Evolutionary conservation across 2,329 filamentous ascomycete genomes (phyloP).

Genomic region (Epicoccum nigrum): DNA sequence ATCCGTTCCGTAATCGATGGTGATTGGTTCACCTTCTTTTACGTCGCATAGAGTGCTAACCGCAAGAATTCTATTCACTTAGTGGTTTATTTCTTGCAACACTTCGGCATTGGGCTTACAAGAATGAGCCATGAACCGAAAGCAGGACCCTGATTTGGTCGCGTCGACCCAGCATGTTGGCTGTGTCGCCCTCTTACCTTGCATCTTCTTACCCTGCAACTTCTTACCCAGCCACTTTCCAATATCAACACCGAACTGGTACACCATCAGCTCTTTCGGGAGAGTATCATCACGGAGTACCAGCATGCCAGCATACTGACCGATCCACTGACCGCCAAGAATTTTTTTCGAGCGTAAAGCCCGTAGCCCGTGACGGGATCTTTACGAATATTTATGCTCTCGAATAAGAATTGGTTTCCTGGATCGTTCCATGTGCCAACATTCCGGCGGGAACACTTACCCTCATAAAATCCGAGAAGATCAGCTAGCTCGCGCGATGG

Average conservation of each 20-base stretch:
- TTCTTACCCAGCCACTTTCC: background rate
- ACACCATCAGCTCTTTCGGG: background rate
- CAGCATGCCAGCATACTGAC: background rate
- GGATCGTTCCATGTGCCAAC: background rate
- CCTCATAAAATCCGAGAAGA: background rate
- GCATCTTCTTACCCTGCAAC: too few relatives aligned
- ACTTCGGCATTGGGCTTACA: conserved; percentile 1
- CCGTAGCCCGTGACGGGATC: background rate
- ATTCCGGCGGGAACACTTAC: too few relatives aligned
- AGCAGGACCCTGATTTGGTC: background rate
- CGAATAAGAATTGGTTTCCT: background rate
- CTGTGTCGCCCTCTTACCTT: too few relatives aligned
- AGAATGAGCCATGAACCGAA: conserved; percentile 4
- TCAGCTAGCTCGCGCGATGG: background rate
- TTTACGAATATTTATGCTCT: background rate
- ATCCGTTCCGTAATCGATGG: background rate
- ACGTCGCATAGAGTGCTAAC: background rate
- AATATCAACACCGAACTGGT: background rate
- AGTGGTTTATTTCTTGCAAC: background rate
- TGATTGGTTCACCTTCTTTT: background rate
- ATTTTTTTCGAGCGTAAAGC: background rate
- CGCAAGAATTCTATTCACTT: background rate
- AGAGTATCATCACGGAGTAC: background rate
- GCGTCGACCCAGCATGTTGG: background rate
- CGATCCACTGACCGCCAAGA: background rate